Base-by-base conservation (phyloP, 768 basidiomycete genomes). In the Mycena leptocephala region DNA sequence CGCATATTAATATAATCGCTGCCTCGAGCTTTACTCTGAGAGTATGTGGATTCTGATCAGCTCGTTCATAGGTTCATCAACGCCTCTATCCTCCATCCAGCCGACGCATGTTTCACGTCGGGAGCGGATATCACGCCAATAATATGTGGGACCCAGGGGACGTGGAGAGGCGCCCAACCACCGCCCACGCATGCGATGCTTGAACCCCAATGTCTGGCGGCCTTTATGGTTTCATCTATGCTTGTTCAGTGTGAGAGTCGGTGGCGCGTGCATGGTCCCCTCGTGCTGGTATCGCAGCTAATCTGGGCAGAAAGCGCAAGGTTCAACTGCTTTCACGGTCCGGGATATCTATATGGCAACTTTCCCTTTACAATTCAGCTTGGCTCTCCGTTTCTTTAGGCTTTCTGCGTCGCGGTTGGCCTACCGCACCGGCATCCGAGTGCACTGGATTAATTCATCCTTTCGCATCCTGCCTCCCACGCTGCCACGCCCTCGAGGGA, bases 401-500 rank as follows among this genome's bases (percentile, higher is more conserved):
- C 26, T 62, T 39, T 28, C 7, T 11, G 16, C 26, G 7, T 20
- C 16, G 33, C 39, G 3, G 24, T 22, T 26, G 43, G 55, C 14
- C 18, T 18, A 18, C 39, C 32, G 68, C n/a, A 24, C 58, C 30
- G n/a, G 32, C 58, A 30, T 43, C 58, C 41, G 68, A n/a, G 9
- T 33, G 32, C 2, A 43, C 10, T 58, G 10, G n/a, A 33, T 39
- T 33, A 5, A 20, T 63, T 16, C 41, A 48, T 33, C 24, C 22
- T 39, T 18, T 18, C 32, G 13, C 20, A 13, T 4, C 14, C 9
- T 53, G 22, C 28, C 7, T 70, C 48, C 48, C 70, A 71, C 70
- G 70, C 33, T 53, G 70, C 70, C 70, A 63, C 70, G 61, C 68
- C 30, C 41, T 53, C 59, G 70, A 63, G 11, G 33, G 43, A 35